A percentile compares a stretch with the other conserved stretches of the same genome.
Conservation (phyloP, 306 rosid species). For the Pyrus pyrifolia region DNA sequence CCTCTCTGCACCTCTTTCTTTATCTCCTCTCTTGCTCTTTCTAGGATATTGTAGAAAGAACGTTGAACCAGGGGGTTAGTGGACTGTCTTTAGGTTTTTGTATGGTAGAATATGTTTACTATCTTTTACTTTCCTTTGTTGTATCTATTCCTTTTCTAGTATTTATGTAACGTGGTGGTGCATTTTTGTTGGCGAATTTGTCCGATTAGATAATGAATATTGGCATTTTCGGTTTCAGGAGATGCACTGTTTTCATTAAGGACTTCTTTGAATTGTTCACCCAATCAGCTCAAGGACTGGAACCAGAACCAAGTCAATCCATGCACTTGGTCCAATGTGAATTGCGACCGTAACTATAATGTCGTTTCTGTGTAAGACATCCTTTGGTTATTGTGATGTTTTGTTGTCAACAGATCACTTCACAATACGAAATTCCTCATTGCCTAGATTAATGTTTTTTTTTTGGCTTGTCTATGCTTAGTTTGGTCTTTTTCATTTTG, state of each 20-base stretch:
- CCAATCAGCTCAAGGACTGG: constrained; percentile 76
- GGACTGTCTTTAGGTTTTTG: background rate
- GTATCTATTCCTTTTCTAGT: constrained; percentile 1
- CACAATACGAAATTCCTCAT: constrained; percentile 7
- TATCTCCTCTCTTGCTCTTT: background rate
- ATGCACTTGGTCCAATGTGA: constrained; percentile 87
- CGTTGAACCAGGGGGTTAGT: background rate
- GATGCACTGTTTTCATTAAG: constrained; percentile 70
- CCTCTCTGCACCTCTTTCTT: background rate
- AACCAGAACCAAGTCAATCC: constrained; percentile 84
- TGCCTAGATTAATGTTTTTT: constrained; percentile 3
- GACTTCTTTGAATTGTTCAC: constrained; percentile 52
- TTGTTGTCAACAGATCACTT: constrained; percentile 2
- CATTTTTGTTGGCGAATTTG: constrained; percentile 7
- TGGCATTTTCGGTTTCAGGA: constrained; percentile 46
- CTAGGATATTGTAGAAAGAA: background rate
- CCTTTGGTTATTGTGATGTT: background rate
- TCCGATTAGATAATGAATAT: constrained; percentile 16
- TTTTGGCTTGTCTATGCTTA: constrained; percentile 12
- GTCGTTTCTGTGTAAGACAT: constrained; percentile 74
- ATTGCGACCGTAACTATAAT: constrained; percentile 40
- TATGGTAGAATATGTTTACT: background rate
- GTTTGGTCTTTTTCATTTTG: constrained; percentile 17
- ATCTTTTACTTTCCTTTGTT: background rate
- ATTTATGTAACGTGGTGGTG: background rate